These are phyloP conservation scores for Nicotiana noctiflora DNA, from an alignment of 257 asterid genomes.

Conservation along the genomic window DNA sequence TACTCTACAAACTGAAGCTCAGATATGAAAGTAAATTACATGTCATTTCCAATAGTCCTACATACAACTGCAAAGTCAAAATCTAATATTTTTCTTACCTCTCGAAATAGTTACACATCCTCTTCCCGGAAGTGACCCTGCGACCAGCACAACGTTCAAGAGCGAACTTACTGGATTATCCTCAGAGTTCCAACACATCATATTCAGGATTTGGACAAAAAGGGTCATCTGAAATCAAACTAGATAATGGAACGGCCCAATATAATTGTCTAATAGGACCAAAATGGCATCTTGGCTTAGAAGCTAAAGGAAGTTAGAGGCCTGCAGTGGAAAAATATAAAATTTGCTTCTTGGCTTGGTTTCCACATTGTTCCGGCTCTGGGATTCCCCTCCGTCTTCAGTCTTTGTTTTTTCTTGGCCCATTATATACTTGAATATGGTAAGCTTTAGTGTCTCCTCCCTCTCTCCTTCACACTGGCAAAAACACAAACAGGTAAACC, in stretches of 20 bases:
- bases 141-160: slow-evolving; percentile 15
- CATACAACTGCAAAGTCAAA: background rate
- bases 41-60: background rate
- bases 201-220: slow-evolving; percentile 16
- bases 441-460: background rate
- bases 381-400: background rate
- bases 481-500: background rate
- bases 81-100: slow-evolving; percentile 28
- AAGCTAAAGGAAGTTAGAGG: slow-evolving; percentile 24
- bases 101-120: slow-evolving; percentile 29
- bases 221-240: slow-evolving; percentile 16
- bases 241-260: slow-evolving; percentile 7
- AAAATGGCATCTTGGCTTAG: slow-evolving; percentile 47
- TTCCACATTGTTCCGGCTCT: slow-evolving; percentile 23
- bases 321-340: slow-evolving; percentile 45
- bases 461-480: background rate
- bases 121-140: slow-evolving; percentile 31
- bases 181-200: background rate
- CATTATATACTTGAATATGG: background rate
- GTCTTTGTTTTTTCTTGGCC: background rate
- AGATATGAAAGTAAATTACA: background rate
- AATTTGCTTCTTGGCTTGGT: slow-evolving; percentile 14
- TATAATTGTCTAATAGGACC: slow-evolving; percentile 8
- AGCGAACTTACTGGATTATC: slow-evolving; percentile 1
- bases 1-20: background rate